Evolutionary conservation across 306 rosid species (phyloP), one percentile per base, ranked within the genome.

Genomic region (Geum urbanum): DNA sequence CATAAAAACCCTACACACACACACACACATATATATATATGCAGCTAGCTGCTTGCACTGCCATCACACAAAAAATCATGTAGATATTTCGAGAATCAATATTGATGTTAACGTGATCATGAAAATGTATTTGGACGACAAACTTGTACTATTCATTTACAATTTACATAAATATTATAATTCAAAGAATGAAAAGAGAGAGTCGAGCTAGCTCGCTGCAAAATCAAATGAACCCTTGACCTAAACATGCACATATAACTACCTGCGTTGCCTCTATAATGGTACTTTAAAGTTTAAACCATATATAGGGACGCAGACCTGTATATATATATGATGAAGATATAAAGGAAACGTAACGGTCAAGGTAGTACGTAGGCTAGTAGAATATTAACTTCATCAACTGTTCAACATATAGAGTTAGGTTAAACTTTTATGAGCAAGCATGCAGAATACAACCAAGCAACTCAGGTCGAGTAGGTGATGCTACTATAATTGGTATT

Each of bases 71-170:
- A n/a, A 57, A 39, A 57, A 24, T 57, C 45, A 13, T 32, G 19
- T 7, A 35, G 64, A 59, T 32, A 59, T 59, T 14, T 37, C 35
- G 44, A 59, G 7, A 44, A 5, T 27, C 32, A 27, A 27, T 32
- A 45, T 19, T 41, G 61, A 44, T 80, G 66, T 66, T 43, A 43
- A 5, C 41, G 22, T 19, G 35, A 16, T 27, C 32, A 2, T 15
- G 45, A 15, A 59, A 60, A 74, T 50, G 86, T 54, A 83, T 67
- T 3, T 69, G 72, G 79, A 83, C 84, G 74, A n/a, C 7, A 69
- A 39, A 44, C 62, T 41, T 60, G 32, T 5, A 49, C 5, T 49
- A 49, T 79, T 55, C 86, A 70, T 77, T 22, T 9, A n/a, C 27
- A 8, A 41, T 41, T 4, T 57, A 15, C 2, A 47, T 19, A 20